Evolutionary conservation across 768 basidiomycete genomes (phyloP).

Genomic region (Suillus fuscotomentosus): DNA sequence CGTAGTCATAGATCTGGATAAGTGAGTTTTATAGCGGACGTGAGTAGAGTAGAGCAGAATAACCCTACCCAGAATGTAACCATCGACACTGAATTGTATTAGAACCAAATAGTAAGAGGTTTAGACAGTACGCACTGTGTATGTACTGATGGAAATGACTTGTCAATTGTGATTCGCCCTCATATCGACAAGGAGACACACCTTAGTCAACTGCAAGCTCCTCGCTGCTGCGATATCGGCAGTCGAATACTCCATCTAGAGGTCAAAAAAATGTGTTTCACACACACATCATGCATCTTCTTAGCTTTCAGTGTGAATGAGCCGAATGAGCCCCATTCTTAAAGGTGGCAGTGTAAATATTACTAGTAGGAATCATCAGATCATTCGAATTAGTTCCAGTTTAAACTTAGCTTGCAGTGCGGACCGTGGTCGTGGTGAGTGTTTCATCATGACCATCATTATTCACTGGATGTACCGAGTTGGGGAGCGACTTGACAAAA

Average conservation of each 20-base stretch:
- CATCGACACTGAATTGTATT: neutral
- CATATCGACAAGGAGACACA: neutral
- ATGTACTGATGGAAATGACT: neutral
- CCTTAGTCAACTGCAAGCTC: neutral
- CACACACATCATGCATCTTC: too few relatives aligned
- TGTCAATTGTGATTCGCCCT: neutral
- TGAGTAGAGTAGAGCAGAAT: neutral
- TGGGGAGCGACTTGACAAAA: too few relatives aligned
- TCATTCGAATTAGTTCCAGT: too few relatives aligned
- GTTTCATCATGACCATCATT: too few relatives aligned
- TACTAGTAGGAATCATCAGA: too few relatives aligned
- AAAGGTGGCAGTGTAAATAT: too few relatives aligned
- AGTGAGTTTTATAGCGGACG: neutral
- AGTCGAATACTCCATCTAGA: neutral
- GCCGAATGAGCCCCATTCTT: too few relatives aligned
- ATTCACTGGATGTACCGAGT: too few relatives aligned
- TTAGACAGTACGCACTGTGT: neutral
- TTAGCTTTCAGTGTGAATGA: too few relatives aligned
- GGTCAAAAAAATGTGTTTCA: too few relatives aligned
- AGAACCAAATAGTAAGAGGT: neutral
- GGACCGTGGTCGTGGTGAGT: too few relatives aligned
- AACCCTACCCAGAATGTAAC: neutral
- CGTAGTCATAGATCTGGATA: neutral
- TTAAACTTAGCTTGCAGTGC: too few relatives aligned
- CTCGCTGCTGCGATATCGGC: neutral